Base-by-base conservation (phyloP, 2,329 filamentous ascomycete species). In the Penicillium sp. region DNA sequence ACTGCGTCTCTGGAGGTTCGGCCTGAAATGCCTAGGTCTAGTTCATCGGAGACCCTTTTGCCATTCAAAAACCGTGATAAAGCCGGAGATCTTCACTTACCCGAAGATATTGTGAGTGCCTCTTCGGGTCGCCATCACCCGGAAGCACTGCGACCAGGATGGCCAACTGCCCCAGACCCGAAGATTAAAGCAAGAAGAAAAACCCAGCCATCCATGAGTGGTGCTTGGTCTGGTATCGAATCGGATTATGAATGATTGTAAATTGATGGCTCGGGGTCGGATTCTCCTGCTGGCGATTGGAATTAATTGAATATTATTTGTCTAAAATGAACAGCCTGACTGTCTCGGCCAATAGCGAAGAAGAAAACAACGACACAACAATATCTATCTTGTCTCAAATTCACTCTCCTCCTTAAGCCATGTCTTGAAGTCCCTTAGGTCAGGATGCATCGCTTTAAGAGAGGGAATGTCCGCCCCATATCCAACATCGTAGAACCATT, bases 381-480 rank as follows among this genome's bases (percentile, higher is more conserved):
- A 14, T 14, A 28, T 19, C 7, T 45, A 29, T 45, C 14, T 31
- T 10, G 40, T 43, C 4, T 33, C 28, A 52, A 67, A 82, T 3
- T 64, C 71, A 64, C 80, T 82, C 56, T 79, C 76, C 65, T 75
- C 71, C 64, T 71, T 67, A 56, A 84, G 55, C 78, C 80, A 83
- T 4, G 67, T 71, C 55, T 74, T 75, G 54, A 83, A 80, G 52
- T 78, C 71, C 61, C 77, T 75, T 65, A 83, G 57, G 24, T 70
- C 69, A 2, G 77, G 75, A 66, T 83, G 72, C 55, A 75, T 69
- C 54, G 71, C 68, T 67, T 67, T 77, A 58, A 80, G 50, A 48
- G 65, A 71, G 16, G 55, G 24, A 47, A 83, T 73, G 63, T 83
- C 75, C 4, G 73, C 79, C 5, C 68, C 70, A 61, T 78, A 84